Conservation (phyloP, 331 rosid genomes). For the Acacia concinna region DNA sequence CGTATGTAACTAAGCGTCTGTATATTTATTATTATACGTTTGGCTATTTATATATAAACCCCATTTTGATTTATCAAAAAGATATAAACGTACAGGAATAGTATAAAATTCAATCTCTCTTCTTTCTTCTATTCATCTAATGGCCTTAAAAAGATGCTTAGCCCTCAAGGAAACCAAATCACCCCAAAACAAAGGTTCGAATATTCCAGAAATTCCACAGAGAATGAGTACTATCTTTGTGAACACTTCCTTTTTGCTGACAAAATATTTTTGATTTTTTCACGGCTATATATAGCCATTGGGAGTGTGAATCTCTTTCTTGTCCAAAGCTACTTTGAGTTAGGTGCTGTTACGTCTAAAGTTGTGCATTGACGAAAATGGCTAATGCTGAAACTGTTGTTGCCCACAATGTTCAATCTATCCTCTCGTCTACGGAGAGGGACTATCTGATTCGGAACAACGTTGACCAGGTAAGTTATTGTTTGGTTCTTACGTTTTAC, state of each 20-base stretch:
- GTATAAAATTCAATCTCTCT: too few relatives aligned
- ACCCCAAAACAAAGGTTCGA: neutral
- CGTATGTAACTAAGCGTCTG: too few relatives aligned
- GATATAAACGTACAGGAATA: too few relatives aligned
- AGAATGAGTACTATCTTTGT: neutral
- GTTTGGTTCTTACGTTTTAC: neutral
- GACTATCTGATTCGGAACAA: constrained; percentile 55
- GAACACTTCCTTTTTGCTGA: neutral
- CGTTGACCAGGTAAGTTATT: constrained; percentile 48
- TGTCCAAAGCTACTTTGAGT: neutral
- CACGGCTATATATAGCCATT: neutral
- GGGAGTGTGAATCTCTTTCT: neutral
- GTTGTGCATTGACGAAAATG: neutral
- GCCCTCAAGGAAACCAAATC: neutral
- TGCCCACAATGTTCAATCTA: constrained; percentile 40
- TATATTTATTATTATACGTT: too few relatives aligned
- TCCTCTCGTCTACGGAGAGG: constrained; percentile 53
- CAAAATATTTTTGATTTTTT: too few relatives aligned
- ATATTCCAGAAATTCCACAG: neutral
- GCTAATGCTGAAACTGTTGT: neutral
- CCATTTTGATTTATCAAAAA: too few relatives aligned
- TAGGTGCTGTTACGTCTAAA: neutral
- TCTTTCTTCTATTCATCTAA: too few relatives aligned
- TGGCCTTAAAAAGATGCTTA: too few relatives aligned
- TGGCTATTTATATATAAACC: too few relatives aligned